Percentiles rank a stretch among this genome's conserved stretches.
Evolutionary conservation across 2,329 filamentous ascomycete genomes (phyloP).

Genomic region (Claviceps cyperi): DNA sequence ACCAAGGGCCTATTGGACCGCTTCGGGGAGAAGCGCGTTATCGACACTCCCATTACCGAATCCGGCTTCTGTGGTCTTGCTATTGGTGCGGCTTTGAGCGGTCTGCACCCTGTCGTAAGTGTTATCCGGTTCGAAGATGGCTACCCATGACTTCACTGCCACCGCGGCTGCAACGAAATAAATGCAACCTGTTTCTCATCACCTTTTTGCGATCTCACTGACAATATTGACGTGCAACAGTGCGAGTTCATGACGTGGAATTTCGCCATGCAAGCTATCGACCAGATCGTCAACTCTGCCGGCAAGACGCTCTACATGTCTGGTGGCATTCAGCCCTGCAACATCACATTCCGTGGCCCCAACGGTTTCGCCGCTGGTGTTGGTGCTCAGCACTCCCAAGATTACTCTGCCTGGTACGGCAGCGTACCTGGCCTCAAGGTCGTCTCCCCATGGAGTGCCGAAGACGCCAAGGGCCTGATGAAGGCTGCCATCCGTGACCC

Average conservation of each 20-base stretch:
- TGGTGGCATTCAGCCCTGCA: constrained; percentile 96
- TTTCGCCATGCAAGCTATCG: constrained; percentile 99
- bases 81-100: constrained; percentile 86
- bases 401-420: constrained; percentile 97
- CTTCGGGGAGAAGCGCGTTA: constrained; percentile 93
- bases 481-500: constrained; percentile 98
- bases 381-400: constrained; percentile 94
- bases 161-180: not conserved
- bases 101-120: constrained; percentile 83
- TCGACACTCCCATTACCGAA: constrained; percentile 97
- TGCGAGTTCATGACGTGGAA: constrained; percentile 99
- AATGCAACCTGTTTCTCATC: not conserved
- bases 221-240: constrained; percentile 25
- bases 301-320: constrained; percentile 99
- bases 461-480: constrained; percentile 94
- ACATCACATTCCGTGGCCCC: constrained; percentile 98
- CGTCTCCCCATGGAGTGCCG: constrained; percentile 86
- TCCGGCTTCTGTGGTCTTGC: constrained; percentile 89
- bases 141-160: too few species aligned
- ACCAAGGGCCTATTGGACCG: constrained; percentile 95
- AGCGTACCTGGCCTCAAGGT: constrained; percentile 97
- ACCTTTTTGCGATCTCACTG: not conserved
- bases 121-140: not conserved
- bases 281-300: constrained; percentile 97
- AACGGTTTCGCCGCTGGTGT: constrained; percentile 97